Evolutionary conservation across 2,329 filamentous ascomycete genomes (phyloP).

Genomic region (Microthyrium microscopicum): DNA sequence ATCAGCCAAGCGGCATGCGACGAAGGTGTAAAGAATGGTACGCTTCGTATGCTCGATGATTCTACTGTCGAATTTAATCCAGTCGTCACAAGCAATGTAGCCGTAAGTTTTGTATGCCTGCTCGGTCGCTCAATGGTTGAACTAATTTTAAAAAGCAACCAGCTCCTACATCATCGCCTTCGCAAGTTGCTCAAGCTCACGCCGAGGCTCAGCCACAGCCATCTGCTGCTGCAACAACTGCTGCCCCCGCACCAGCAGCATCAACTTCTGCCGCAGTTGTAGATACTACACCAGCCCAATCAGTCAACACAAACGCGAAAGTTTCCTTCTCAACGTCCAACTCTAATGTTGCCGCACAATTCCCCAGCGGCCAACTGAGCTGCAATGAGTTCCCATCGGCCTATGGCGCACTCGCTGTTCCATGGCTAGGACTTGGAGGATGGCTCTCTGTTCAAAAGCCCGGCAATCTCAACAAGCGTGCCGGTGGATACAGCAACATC

Average conservation of each 20-base stretch:
- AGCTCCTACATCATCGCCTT: slow-evolving; percentile 9
- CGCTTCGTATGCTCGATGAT: slow-evolving; percentile 46
- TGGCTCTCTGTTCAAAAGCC: slow-evolving; percentile 64
- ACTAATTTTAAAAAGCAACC: too few relatives aligned
- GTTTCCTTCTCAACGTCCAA: slow-evolving; percentile 7
- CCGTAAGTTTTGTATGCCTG: neutral
- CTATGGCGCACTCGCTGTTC: slow-evolving; percentile 60
- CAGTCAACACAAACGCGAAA: neutral
- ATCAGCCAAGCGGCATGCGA: slow-evolving; percentile 50
- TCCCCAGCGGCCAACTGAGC: slow-evolving; percentile 56
- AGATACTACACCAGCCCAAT: neutral
- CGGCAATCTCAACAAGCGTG: slow-evolving; percentile 15
- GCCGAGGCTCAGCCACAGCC: neutral
- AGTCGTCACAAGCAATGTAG: slow-evolving; percentile 6
- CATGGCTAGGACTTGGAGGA: slow-evolving; percentile 53
- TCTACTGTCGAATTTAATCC: slow-evolving; percentile 27
- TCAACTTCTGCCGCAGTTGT: neutral
- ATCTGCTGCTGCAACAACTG: neutral
- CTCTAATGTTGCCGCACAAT: slow-evolving; percentile 36
- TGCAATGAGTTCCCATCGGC: slow-evolving; percentile 61
- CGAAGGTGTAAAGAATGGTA: slow-evolving; percentile 53
- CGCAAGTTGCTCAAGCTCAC: slow-evolving; percentile 9
- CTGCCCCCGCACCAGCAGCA: neutral
- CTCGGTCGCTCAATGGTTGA: too few relatives aligned
- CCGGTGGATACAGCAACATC: slow-evolving; percentile 34